phyloP scores from a whole-genome alignment of 129 eudicot genomes.

The Smallanthus sonchifolius region DNA sequence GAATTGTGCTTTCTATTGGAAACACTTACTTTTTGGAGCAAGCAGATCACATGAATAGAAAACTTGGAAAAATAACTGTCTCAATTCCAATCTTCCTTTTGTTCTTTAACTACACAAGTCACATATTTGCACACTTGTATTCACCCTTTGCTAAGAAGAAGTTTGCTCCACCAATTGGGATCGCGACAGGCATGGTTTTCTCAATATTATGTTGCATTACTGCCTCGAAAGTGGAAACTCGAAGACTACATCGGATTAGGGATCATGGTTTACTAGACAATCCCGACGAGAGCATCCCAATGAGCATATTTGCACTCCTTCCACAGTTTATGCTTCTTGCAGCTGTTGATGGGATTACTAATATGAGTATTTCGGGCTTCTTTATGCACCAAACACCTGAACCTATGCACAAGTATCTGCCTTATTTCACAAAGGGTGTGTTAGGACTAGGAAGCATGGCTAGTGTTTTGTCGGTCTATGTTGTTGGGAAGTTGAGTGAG shows the following conservation, averaged over 20 bases:
- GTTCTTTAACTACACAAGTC: conserved; percentile 12
- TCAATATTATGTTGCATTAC: conserved; percentile 52
- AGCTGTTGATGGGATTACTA: conserved; percentile 41
- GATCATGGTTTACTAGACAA: conserved; percentile 44
- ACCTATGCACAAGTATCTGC: conserved; percentile 26
- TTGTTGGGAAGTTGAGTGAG: conserved; percentile 57
- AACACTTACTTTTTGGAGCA: conserved; percentile 47
- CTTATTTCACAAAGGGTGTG: conserved; percentile 32
- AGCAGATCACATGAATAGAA: conserved; percentile 27
- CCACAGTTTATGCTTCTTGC: conserved; percentile 60
- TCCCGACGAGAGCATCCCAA: conserved; percentile 49
- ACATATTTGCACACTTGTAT: conserved; percentile 16
- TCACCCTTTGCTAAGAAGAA: conserved; percentile 11
- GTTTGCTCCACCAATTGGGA: conserved; percentile 35
- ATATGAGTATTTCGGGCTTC: conserved; percentile 27
- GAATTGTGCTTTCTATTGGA: conserved; percentile 54
- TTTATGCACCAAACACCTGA: conserved; percentile 36
- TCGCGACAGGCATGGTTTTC: conserved; percentile 37
- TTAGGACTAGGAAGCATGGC: conserved; percentile 52
- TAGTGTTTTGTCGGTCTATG: conserved; percentile 57
- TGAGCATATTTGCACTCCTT: conserved; percentile 49
- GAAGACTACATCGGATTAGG: conserved; percentile 31
- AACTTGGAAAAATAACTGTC: conserved; percentile 27
- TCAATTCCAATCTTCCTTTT: conserved; percentile 22
- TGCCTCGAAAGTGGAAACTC: conserved; percentile 49